Evolutionary conservation across 2,329 filamentous ascomycete species (phyloP).

Genomic region (Aspergillus brasiliensis): DNA sequence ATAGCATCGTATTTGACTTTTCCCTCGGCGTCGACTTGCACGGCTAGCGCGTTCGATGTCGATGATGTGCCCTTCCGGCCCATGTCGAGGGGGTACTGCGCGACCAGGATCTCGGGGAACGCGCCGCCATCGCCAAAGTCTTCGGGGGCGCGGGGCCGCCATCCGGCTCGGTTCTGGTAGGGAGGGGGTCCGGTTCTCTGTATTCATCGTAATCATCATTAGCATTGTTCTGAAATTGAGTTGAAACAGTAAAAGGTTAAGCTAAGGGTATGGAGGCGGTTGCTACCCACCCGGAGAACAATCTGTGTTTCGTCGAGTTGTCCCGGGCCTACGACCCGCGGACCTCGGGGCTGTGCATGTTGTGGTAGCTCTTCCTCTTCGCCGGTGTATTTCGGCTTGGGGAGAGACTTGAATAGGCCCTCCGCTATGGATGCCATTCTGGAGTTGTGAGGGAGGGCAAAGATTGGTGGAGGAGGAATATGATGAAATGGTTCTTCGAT

Average conservation of each 20-base stretch:
- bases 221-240: constrained; percentile 16
- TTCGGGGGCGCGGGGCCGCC: constrained; percentile 84
- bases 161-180: constrained; percentile 84
- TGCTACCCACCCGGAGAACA: constrained; percentile 67
- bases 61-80: constrained; percentile 71
- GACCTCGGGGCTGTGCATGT: constrained; percentile 73
- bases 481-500: constrained; percentile 13
- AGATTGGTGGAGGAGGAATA: constrained; percentile 9
- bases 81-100: constrained; percentile 96
- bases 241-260: background rate
- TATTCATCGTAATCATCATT: constrained; percentile 10
- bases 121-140: constrained; percentile 96
- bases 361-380: constrained; percentile 79
- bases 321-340: constrained; percentile 76
- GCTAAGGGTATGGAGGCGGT: background rate
- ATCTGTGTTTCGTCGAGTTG: constrained; percentile 85
- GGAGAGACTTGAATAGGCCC: constrained; percentile 76
- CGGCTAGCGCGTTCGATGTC: constrained; percentile 82
- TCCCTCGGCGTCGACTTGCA: constrained; percentile 87
- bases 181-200: constrained; percentile 80
- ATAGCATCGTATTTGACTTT: constrained; percentile 98
- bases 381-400: constrained; percentile 87
- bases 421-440: constrained; percentile 68
- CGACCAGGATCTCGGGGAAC: constrained; percentile 90
- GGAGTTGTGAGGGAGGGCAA: constrained; percentile 19